Evolutionary conservation across 306 rosid genomes (phyloP).

Genomic region (Trichosanthes cucumerina): DNA sequence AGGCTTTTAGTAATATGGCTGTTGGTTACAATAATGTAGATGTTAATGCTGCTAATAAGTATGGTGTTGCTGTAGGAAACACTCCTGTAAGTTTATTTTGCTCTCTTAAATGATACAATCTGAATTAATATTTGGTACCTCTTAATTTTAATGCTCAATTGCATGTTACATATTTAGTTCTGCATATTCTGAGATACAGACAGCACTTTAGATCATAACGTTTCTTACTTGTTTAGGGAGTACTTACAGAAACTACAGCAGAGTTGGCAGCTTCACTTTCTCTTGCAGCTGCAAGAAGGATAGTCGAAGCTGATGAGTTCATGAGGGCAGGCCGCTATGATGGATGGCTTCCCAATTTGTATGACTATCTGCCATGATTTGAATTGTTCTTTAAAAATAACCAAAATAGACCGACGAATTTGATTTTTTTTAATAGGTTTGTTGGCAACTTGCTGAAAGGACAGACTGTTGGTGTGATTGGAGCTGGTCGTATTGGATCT

Average conservation of each 20-base stretch:
- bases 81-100: slow-evolving; percentile 49
- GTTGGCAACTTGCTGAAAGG: slow-evolving; percentile 96
- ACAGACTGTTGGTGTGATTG: slow-evolving; percentile 97
- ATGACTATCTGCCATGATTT: slow-evolving; percentile 15
- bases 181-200: not conserved
- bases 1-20: slow-evolving; percentile 95
- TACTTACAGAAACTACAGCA: slow-evolving; percentile 95
- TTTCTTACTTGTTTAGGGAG: slow-evolving; percentile 57
- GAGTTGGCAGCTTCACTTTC: slow-evolving; percentile 94
- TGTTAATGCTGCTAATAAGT: slow-evolving; percentile 78
- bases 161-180: not conserved
- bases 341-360: slow-evolving; percentile 99
- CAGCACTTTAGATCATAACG: not conserved
- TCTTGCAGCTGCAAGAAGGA: slow-evolving; percentile 87
- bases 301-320: slow-evolving; percentile 96
- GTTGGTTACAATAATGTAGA: slow-evolving; percentile 96
- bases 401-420: not conserved
- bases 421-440: slow-evolving; percentile 34
- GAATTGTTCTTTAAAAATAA: not conserved
- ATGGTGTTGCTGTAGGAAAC: slow-evolving; percentile 92
- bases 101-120: not conserved
- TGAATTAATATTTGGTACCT: not conserved
- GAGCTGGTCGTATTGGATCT: slow-evolving; percentile 98
- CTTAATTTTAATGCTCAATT: not conserved
- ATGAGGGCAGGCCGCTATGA: slow-evolving; percentile 97